Conservation (phyloP, 176 grass and related monocot genomes). For the Metroxylon sagu region DNA sequence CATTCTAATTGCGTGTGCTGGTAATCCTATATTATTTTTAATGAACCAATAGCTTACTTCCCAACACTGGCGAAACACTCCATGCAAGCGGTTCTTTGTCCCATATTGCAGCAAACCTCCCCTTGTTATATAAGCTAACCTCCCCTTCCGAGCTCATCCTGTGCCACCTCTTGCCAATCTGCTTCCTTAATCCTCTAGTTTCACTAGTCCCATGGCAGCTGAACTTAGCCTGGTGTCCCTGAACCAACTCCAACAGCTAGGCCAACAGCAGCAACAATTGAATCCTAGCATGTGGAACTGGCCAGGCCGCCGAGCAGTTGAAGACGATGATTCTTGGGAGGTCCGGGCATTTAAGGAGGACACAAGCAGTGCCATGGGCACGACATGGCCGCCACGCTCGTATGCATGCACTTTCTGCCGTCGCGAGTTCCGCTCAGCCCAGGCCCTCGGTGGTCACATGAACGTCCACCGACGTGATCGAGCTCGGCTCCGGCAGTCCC, state of each 20-base stretch:
- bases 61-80: too few relatives aligned
- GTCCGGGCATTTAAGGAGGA: too few relatives aligned
- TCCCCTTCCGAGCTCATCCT: too few relatives aligned
- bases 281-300: constrained; percentile 45
- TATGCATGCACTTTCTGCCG: constrained; percentile 54
- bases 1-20: too few relatives aligned
- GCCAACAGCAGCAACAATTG: constrained; percentile 15
- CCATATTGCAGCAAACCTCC: too few relatives aligned
- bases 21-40: too few relatives aligned
- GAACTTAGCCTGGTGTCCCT: constrained; percentile 24
- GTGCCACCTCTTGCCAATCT: too few relatives aligned
- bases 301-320: constrained; percentile 8
- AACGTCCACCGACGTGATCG: constrained; percentile 70
- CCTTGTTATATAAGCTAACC: too few relatives aligned
- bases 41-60: too few relatives aligned
- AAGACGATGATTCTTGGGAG: constrained; percentile 12
- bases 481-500: constrained; percentile 32
- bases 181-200: too few relatives aligned
- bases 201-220: not conserved
- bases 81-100: too few relatives aligned
- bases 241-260: constrained; percentile 29
- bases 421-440: constrained; percentile 55
- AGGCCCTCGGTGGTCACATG: constrained; percentile 53
- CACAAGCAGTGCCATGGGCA: constrained; percentile 12
- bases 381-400: constrained; percentile 41